Base-by-base conservation (phyloP, 495 filamentous ascomycete genomes). In the Apodospora peruviana region DNA sequence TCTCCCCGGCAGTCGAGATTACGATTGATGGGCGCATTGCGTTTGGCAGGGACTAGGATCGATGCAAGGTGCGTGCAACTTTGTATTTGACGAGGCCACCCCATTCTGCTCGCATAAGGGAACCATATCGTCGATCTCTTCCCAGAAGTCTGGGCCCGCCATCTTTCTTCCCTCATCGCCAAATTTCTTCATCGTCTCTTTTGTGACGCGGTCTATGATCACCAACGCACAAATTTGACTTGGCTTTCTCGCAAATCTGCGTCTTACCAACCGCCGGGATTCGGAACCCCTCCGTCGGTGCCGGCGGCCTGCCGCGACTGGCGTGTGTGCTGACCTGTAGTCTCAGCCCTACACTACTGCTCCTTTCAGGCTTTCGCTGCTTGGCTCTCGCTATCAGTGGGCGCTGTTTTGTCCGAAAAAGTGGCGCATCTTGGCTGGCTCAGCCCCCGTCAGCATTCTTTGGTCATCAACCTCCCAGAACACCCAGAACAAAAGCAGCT, bases 401-500 rank as follows among this genome's bases (percentile, higher is more conserved):
- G 14, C 5, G 19, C 7, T 14, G 18, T 41, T 41, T 41, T 41
- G 4, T 41, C 39, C 39, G 39, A 41, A 9, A 41, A 9, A 9
- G 39, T 41, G 39, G 39, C 39, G 39, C 18, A 16, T 9, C 7
- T 4, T 23, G 18, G 21, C 40, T 43, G 27, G 29, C 34, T 37
- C 7, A 24, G 29, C 40, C 43, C 43, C 43, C 43, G 43, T 46
- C 43, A 46, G 43, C 43, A 46, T 14, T 18, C 2, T 21, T 34
- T 20, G 42, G 17, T 19, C 42, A 45, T 32, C 42, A 23, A 34
- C 29, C 5, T 41, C 19, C 23, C 43, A 21, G 10, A 17, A 7
- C 24, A 38, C 32, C 12, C 35, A 49, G 20, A 50, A 48, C 36
- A 48, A 60, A 54, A 50, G 45, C 35, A 40, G 35, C 48, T 43